Conservation (phyloP, 1,284 basidiomycete species). For the Spongispora temasekensis region DNA sequence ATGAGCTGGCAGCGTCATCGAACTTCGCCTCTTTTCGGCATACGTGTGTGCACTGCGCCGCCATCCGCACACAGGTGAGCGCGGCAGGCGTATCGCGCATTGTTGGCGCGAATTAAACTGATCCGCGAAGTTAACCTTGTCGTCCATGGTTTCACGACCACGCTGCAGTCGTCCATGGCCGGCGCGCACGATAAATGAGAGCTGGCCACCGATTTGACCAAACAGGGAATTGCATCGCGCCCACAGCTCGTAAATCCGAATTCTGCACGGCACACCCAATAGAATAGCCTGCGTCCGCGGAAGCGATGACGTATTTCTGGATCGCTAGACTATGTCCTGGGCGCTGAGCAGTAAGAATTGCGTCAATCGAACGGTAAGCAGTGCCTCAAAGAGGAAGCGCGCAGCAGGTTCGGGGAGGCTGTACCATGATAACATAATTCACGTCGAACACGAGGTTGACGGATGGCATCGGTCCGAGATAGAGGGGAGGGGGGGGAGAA, state of each 20-base stretch:
- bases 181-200: constrained; percentile 13
- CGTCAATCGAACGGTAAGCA: constrained; percentile 14
- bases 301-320: constrained; percentile 32
- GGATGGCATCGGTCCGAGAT: constrained; percentile 14
- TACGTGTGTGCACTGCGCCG: constrained; percentile 11
- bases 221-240: constrained; percentile 23
- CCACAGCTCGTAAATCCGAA: constrained; percentile 13
- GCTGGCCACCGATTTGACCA: constrained; percentile 10
- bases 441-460: constrained; percentile 29
- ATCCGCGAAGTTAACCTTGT: constrained; percentile 17
- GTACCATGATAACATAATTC: constrained; percentile 16
- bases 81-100: constrained; percentile 20
- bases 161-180: constrained; percentile 18
- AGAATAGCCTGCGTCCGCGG: constrained; percentile 13
- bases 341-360: constrained; percentile 10
- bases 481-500: constrained; percentile 5
- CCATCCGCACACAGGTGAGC: constrained; percentile 17
- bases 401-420: constrained; percentile 10
- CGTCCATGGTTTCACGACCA: constrained; percentile 13
- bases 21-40: constrained; percentile 31
- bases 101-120: constrained; percentile 17
- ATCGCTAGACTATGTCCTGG: constrained; percentile 20
- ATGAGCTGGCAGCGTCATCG: constrained; percentile 6
- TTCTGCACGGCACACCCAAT: constrained; percentile 5
- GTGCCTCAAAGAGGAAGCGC: constrained; percentile 5